A percentile compares a stretch with the other conserved stretches of the same genome.
Evolutionary conservation across 805 yeast species (phyloP).

Genomic region (Maudiozyma bulderi): DNA sequence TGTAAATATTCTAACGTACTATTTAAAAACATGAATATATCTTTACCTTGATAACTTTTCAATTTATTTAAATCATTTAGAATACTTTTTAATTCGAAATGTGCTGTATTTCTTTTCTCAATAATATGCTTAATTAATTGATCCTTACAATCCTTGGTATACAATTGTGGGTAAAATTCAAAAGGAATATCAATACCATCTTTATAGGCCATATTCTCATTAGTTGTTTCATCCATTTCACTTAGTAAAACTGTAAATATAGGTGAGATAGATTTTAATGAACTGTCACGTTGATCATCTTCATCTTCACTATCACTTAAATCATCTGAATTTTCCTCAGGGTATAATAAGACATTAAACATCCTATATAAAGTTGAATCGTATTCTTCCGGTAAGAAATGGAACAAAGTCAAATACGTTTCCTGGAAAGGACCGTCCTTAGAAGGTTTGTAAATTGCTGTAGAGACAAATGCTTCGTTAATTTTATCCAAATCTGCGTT

Average conservation of each 20-base stretch:
- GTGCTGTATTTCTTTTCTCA: slow-evolving; percentile 15
- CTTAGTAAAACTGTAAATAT: slow-evolving; percentile 25
- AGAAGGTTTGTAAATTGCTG: slow-evolving; percentile 20
- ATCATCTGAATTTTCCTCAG: slow-evolving; percentile 13
- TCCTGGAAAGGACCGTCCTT: slow-evolving; percentile 12
- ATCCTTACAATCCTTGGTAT: slow-evolving; percentile 21
- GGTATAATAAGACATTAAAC: slow-evolving; percentile 25
- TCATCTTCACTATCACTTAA: background rate
- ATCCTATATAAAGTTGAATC: slow-evolving; percentile 25
- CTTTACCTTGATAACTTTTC: slow-evolving; percentile 27
- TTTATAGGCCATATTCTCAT: slow-evolving; percentile 7
- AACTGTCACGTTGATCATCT: slow-evolving; percentile 11
- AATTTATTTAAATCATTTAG: slow-evolving; percentile 17
- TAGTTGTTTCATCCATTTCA: slow-evolving; percentile 23
- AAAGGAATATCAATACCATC: slow-evolving; percentile 27
- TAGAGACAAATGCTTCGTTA: slow-evolving; percentile 18
- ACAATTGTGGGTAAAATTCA: slow-evolving; percentile 28
- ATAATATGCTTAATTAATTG: slow-evolving; percentile 20
- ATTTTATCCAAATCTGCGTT: slow-evolving; percentile 7
- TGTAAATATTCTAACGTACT: slow-evolving; percentile 22
- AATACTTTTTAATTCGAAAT: slow-evolving; percentile 10
- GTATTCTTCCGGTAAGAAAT: slow-evolving; percentile 29
- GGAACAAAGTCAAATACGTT: slow-evolving; percentile 22
- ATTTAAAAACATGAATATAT: slow-evolving; percentile 19
- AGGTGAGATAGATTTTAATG: slow-evolving; percentile 21